Base-by-base conservation (phyloP, 2,329 filamentous ascomycete genomes). In the Cryphonectria parasitica region DNA sequence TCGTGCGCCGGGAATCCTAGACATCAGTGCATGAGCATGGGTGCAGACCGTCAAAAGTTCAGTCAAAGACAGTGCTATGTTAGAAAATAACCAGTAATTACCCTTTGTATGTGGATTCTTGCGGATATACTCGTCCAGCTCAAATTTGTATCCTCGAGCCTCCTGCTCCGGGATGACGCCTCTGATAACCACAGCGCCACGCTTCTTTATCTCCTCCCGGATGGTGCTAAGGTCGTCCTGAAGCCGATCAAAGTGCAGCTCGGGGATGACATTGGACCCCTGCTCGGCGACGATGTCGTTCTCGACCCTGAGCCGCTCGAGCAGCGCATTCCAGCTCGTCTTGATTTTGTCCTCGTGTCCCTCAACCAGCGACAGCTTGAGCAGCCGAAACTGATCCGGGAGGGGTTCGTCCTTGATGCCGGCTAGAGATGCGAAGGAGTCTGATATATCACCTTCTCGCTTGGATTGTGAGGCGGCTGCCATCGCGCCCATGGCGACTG, bases 1-100 rank as follows among this genome's bases (percentile, higher is more conserved):
- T 90, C 85, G 62, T 90, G 82, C 0, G 85, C 79, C 0, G 91
- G 92, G 73, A 92, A 94, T 2, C 89, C 91, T 86, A 41, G 17
- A 5, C 41, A 22, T 22, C 6, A n/a, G 22, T 2, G 8, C 8
- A 3, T 39, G 19, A 62, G 36, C 10, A 34, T 17, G 19, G 36
- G 7, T 1, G 8, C 36, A 62, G 36, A 62, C 19, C 19, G 2
- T 4, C 31, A 41, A 19, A 11, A 19, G 22, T 7, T 3, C 3
- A 7, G 8, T 11, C 13, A 17, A 25, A 11, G 13, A n/a, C 15
- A 22, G 56, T 17, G 15, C 10, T 28, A 19, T 56, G 31, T 61
- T 4, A 13, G 31, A 36, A 17, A 11, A n/a, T 17, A 3, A 56
- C 1, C 36, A 60, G 3, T 17, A 31, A 7, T 66, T 10, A 72